Percentiles rank a stretch among this genome's conserved stretches.
Conservation (phyloP, 352 stramenopile genomes). For the Pythium inflatum region DNA sequence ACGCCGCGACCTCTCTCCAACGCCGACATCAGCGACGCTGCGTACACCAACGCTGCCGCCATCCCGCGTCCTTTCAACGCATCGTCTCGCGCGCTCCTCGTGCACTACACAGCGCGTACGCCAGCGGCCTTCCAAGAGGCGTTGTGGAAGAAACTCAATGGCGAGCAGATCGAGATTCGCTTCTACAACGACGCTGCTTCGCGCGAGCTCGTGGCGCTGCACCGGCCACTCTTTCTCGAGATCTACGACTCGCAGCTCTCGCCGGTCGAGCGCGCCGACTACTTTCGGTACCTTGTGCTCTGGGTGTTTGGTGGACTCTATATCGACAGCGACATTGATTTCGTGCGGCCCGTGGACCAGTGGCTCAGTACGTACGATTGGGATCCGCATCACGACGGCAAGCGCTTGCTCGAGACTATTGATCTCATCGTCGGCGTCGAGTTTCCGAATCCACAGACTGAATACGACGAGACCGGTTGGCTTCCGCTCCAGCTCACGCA, state of each 20-base stretch:
- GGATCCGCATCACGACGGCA: no score
- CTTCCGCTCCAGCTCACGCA: no score
- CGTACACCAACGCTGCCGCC: no score
- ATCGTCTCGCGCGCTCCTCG: no score
- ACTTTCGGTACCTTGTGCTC: conserved; percentile 21
- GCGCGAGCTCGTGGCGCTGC: background rate
- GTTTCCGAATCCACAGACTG: no score
- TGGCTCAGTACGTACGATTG: conserved; percentile 20
- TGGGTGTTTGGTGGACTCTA: conserved; percentile 20
- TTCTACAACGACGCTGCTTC: conserved; percentile 19
- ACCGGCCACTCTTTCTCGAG: conserved; percentile 10
- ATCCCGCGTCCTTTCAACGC: no score
- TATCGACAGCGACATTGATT: conserved; percentile 16
- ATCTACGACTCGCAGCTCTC: conserved; percentile 17
- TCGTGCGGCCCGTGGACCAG: conserved; percentile 10
- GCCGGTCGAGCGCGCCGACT: conserved; percentile 21
- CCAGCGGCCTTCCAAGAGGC: background rate
- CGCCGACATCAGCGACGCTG: no score
- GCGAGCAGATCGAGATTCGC: conserved; percentile 1
- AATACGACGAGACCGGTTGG: no score
- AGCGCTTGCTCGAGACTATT: no score
- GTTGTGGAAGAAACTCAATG: background rate
- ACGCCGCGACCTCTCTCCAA: no score
- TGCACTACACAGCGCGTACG: background rate
- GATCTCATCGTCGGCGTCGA: no score